Evolutionary conservation across 1,284 basidiomycete species (phyloP).

Genomic region (Omphalotus olearius): DNA sequence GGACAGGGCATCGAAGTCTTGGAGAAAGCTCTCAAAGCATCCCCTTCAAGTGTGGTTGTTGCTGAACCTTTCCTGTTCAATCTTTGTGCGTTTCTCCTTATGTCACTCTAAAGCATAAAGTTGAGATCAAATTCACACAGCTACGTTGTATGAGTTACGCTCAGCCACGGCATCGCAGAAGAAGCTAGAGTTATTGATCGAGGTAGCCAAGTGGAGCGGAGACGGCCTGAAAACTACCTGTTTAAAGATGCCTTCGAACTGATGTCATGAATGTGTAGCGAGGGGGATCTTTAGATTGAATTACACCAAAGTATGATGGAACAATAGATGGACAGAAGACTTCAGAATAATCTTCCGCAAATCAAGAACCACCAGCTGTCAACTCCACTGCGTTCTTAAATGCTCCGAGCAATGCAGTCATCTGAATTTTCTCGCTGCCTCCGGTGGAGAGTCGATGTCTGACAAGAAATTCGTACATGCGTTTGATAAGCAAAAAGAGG

Average conservation of each 20-base stretch:
- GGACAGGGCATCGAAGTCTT: constrained; percentile 63
- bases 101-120: background rate
- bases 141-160: constrained; percentile 76
- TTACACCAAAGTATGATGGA: too few species aligned
- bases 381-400: constrained; percentile 93
- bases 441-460: constrained; percentile 93
- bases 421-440: constrained; percentile 91
- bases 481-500: background rate
- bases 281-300: too few species aligned
- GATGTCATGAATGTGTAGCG: background rate
- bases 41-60: constrained; percentile 64
- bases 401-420: constrained; percentile 87
- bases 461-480: background rate
- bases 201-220: constrained; percentile 79
- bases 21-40: constrained; percentile 54
- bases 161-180: constrained; percentile 65
- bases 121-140: constrained; percentile 29
- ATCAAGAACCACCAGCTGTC: constrained; percentile 22
- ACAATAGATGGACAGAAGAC: background rate
- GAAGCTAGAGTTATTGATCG: constrained; percentile 66
- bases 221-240: constrained; percentile 76
- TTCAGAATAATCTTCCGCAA: background rate
- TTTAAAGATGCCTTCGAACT: constrained; percentile 64
- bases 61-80: constrained; percentile 82
- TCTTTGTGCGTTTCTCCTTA: constrained; percentile 48